Conservation (phyloP, 108 stramenopile species). For the Poteriospumella lacustris region DNA sequence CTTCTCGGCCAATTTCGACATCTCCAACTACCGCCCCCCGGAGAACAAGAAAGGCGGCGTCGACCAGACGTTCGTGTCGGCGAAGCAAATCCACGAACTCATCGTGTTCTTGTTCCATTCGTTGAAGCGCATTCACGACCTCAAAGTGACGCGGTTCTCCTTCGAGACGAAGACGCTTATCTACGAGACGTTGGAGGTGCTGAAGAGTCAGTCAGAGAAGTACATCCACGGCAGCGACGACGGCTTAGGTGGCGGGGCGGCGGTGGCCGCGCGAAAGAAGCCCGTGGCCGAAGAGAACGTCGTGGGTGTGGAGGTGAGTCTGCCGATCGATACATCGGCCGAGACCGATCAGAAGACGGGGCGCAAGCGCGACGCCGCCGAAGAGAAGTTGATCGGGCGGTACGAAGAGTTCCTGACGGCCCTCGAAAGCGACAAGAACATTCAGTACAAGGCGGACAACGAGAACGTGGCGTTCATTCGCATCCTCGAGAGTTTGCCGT, state of each 20-base stretch:
- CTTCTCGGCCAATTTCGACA: neutral
- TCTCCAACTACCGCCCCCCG: no score
- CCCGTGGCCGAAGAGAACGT: no score
- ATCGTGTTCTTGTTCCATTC: neutral
- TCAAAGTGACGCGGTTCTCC: neutral
- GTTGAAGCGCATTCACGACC: neutral
- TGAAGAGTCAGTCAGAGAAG: neutral
- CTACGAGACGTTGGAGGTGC: neutral
- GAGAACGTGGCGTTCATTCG: neutral
- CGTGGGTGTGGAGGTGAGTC: neutral
- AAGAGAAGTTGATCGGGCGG: neutral
- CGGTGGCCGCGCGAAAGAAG: no score
- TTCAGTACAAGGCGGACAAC: neutral
- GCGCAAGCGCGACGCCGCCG: no score
- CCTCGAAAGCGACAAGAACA: neutral
- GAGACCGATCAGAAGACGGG: neutral
- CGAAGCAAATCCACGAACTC: neutral
- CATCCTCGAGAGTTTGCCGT: slow-evolving; percentile 1
- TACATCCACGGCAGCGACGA: neutral
- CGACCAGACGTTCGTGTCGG: neutral
- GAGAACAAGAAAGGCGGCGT: neutral
- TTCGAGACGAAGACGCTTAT: neutral
- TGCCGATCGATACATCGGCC: neutral
- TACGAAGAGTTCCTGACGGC: neutral
- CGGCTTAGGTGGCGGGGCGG: neutral